Percentiles rank a stretch among this genome's conserved stretches.
Evolutionary conservation across 2,329 filamentous ascomycete species (phyloP).

Genomic region (Whalleya microplaca): DNA sequence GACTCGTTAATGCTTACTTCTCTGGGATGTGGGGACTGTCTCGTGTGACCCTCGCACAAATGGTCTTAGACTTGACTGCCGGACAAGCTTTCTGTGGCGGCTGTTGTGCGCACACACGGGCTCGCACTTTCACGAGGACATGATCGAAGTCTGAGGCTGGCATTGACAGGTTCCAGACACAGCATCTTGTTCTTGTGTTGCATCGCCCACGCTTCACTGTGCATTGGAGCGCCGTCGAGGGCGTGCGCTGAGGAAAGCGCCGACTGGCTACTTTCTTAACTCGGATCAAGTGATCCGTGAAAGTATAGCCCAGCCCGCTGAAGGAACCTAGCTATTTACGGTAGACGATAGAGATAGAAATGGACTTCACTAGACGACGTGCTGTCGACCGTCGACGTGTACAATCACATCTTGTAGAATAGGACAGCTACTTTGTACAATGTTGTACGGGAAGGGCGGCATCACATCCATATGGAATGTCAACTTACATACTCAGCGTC

Average conservation of each 20-base stretch:
- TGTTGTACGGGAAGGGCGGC: conserved; percentile 3
- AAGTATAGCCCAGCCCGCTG: background rate
- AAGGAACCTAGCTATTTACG: background rate
- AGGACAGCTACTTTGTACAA: conserved; percentile 9
- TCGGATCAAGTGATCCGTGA: background rate
- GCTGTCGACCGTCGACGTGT: background rate
- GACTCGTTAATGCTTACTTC: conserved; percentile 46
- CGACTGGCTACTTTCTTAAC: background rate
- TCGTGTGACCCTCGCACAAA: conserved; percentile 36
- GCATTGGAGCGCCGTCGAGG: background rate
- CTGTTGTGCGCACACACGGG: conserved; percentile 18
- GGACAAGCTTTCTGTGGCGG: conserved; percentile 26
- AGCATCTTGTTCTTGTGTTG: conserved; percentile 16
- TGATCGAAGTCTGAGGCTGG: conserved; percentile 24
- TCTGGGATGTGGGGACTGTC: conserved; percentile 39
- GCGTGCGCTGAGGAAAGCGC: conserved; percentile 1
- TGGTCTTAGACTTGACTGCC: conserved; percentile 27
- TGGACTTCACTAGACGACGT: background rate
- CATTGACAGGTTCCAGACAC: conserved; percentile 29
- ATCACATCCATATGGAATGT: background rate
- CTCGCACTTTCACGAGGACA: conserved; percentile 22
- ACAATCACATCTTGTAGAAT: conserved; percentile 11
- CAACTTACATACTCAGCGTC: background rate
- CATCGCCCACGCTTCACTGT: conserved; percentile 13
- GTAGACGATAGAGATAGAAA: background rate